Evolutionary conservation across 352 stramenopile genomes (phyloP).

Genomic region (Pseudoperonospora humuli): DNA sequence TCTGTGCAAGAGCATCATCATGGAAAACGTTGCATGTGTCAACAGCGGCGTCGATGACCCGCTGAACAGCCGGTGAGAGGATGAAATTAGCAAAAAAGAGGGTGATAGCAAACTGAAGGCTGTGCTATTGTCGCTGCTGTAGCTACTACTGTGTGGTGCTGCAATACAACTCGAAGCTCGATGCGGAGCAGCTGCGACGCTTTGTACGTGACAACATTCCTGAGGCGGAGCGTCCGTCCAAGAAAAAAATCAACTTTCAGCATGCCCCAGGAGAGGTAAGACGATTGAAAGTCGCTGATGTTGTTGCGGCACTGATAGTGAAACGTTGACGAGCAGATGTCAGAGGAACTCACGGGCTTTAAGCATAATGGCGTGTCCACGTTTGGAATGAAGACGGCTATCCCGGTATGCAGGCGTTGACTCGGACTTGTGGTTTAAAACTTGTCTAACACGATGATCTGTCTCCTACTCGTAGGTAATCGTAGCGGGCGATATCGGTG

Average conservation of each 20-base stretch:
- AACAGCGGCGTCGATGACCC: constrained; percentile 46
- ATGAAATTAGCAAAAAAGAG: neutral
- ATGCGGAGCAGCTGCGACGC: constrained; percentile 72
- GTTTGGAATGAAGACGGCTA: constrained; percentile 64
- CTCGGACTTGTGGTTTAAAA: neutral
- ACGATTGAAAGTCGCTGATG: neutral
- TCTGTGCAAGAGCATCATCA: constrained; percentile 87
- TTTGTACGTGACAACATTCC: constrained; percentile 65
- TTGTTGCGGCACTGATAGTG: neutral
- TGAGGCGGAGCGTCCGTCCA: constrained; percentile 39
- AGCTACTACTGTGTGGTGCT: constrained; percentile 82
- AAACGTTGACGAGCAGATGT: constrained; percentile 24
- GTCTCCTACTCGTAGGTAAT: constrained; percentile 43
- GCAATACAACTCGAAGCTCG: constrained; percentile 82
- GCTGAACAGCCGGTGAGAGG: constrained; percentile 46
- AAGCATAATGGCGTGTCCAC: constrained; percentile 77
- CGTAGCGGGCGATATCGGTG: constrained; percentile 46
- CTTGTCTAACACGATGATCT: constrained; percentile 1
- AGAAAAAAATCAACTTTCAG: constrained; percentile 86
- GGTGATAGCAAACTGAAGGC: neutral
- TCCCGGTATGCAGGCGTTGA: constrained; percentile 35
- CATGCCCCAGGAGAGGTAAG: constrained; percentile 55
- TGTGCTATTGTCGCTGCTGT: neutral
- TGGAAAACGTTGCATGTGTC: constrained; percentile 78
- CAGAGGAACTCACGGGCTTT: constrained; percentile 75